These are phyloP conservation scores for Colletotrichum eremochloae DNA, from an alignment of 2,329 filamentous ascomycete species.

Conservation along the genomic window DNA sequence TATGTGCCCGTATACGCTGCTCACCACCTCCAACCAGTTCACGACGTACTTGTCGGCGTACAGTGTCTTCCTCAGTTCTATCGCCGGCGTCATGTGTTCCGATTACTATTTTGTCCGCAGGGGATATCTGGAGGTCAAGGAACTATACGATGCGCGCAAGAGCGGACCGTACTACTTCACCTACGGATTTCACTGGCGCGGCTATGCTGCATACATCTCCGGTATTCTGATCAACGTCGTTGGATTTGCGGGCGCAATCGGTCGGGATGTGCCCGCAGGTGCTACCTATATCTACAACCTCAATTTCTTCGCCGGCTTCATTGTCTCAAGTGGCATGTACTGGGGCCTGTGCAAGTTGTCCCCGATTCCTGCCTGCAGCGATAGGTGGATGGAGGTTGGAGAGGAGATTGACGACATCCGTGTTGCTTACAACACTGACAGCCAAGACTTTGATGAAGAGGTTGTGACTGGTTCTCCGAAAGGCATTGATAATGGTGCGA, in stretches of 20 bases:
- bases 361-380: slow-evolving; percentile 81
- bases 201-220: slow-evolving; percentile 83
- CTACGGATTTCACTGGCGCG: slow-evolving; percentile 84
- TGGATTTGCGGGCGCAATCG: slow-evolving; percentile 88
- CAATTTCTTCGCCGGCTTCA: slow-evolving; percentile 90
- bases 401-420: slow-evolving; percentile 69
- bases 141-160: slow-evolving; percentile 80
- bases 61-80: slow-evolving; percentile 92
- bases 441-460: slow-evolving; percentile 56
- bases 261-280: slow-evolving; percentile 77
- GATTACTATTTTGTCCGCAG: slow-evolving; percentile 91
- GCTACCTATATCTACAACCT: slow-evolving; percentile 90
- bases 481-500: slow-evolving; percentile 11
- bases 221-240: slow-evolving; percentile 93
- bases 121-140: slow-evolving; percentile 83
- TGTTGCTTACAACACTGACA: slow-evolving; percentile 60
- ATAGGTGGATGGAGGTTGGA: slow-evolving; percentile 82
- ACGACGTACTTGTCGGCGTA: slow-evolving; percentile 93
- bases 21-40: slow-evolving; percentile 83
- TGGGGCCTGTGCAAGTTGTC: slow-evolving; percentile 76
- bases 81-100: slow-evolving; percentile 89
- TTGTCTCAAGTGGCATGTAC: slow-evolving; percentile 77
- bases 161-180: slow-evolving; percentile 80
- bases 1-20: slow-evolving; percentile 89
- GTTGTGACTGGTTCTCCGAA: slow-evolving; percentile 14